Conservation (phyloP, 1,139 yeast species). For the Kurtzmaniella quercitrusa region DNA sequence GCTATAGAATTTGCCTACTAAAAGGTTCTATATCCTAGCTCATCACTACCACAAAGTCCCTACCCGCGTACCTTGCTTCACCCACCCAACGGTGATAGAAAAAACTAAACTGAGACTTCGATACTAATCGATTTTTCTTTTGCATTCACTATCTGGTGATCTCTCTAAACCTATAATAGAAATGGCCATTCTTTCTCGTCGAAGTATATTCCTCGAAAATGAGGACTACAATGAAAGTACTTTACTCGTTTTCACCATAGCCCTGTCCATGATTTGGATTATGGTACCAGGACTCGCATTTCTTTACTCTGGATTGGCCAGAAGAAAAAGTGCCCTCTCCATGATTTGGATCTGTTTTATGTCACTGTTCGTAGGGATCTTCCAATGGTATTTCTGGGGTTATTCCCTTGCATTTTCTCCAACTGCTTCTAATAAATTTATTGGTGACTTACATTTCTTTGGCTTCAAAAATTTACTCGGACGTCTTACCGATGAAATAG, state of each 20-base stretch:
- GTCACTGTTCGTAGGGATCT: slow-evolving; percentile 72
- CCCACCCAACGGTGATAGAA: too few species aligned
- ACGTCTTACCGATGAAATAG: slow-evolving; percentile 33
- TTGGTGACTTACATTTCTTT: slow-evolving; percentile 79
- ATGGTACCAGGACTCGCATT: slow-evolving; percentile 97
- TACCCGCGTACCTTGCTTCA: too few species aligned
- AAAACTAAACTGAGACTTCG: too few species aligned
- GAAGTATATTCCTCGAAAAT: slow-evolving; percentile 36
- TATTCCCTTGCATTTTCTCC: slow-evolving; percentile 82
- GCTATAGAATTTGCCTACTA: background rate
- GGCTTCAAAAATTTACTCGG: slow-evolving; percentile 75
- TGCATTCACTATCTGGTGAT: background rate
- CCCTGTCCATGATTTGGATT: slow-evolving; percentile 77
- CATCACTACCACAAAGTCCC: background rate
- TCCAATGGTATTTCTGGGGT: slow-evolving; percentile 99
- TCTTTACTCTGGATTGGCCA: slow-evolving; percentile 85
- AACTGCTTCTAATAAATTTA: slow-evolving; percentile 74
- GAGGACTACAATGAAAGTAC: slow-evolving; percentile 39
- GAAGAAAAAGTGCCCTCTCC: slow-evolving; percentile 86
- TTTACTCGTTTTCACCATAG: slow-evolving; percentile 44
- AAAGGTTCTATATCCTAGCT: background rate
- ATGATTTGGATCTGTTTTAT: slow-evolving; percentile 80
- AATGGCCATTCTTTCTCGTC: slow-evolving; percentile 10
- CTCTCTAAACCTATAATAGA: background rate
- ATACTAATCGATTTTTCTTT: background rate